These are phyloP conservation scores for Gremmenia infestans DNA, from an alignment of 2,329 filamentous ascomycete genomes.

Conservation along the genomic window DNA sequence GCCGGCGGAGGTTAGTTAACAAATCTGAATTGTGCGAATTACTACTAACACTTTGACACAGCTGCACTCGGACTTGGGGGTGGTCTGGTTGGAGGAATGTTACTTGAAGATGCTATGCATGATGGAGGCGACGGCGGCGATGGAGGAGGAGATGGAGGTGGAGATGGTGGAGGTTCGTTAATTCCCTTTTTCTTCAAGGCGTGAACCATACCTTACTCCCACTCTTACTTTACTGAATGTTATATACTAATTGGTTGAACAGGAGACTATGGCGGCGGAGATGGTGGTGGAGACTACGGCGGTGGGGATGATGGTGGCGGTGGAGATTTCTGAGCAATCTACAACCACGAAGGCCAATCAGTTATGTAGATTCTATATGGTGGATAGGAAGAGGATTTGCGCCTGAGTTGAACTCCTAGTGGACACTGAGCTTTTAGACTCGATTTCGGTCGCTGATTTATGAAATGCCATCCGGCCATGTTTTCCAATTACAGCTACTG, in stretches of 20 bases:
- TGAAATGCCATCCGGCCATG: no score
- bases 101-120: constrained; percentile 62
- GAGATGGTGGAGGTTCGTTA: constrained; percentile 19
- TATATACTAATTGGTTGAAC: background rate
- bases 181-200: background rate
- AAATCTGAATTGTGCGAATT: background rate
- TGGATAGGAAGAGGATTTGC: no score
- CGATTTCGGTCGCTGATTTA: no score
- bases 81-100: constrained; percentile 71
- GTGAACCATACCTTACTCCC: background rate
- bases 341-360: no score
- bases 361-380: no score
- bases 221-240: background rate
- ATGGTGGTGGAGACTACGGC: constrained; percentile 22
- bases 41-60: background rate
- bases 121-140: constrained; percentile 12
- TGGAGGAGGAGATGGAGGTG: constrained; percentile 15
- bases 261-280: constrained; percentile 6
- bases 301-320: constrained; percentile 19
- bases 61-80: constrained; percentile 71
- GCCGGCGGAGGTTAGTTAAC: constrained; percentile 49
- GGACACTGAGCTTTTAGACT: no score
- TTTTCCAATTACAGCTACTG: no score
- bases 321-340: constrained; percentile 17
- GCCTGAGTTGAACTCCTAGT: no score